A percentile compares a stretch with the other conserved stretches of the same genome.
Evolutionary conservation across 192 early-diverging fungal species (phyloP).

Genomic region (Backusella parvicylindrica): DNA sequence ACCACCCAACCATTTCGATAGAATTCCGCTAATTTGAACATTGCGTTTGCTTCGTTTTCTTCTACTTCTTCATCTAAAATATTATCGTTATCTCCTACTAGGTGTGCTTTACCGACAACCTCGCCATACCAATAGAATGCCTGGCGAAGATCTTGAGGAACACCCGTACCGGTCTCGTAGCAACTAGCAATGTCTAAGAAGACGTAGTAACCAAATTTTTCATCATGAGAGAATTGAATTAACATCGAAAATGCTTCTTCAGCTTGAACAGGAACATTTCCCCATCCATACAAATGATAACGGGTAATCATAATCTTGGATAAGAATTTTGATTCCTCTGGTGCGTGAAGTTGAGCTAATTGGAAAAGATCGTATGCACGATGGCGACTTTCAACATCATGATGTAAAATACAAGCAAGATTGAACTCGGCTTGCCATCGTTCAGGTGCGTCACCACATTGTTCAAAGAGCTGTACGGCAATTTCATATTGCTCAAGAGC

Average conservation of each 20-base stretch:
- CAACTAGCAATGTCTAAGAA: slow-evolving; percentile 29
- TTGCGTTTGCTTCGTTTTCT: slow-evolving; percentile 28
- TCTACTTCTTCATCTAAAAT: slow-evolving; percentile 26
- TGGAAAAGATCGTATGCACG: slow-evolving; percentile 14
- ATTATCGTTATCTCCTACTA: not conserved
- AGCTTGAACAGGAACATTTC: slow-evolving; percentile 13
- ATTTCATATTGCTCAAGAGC: slow-evolving; percentile 28
- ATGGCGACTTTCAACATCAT: slow-evolving; percentile 12
- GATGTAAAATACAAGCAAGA: slow-evolving; percentile 29
- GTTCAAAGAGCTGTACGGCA: slow-evolving; percentile 5
- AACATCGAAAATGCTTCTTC: slow-evolving; percentile 16
- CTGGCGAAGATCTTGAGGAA: slow-evolving; percentile 17
- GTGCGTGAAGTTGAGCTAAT: slow-evolving; percentile 20
- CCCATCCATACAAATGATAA: slow-evolving; percentile 36
- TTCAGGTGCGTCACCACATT: not conserved
- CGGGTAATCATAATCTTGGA: slow-evolving; percentile 25
- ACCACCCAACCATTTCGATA: slow-evolving; percentile 23
- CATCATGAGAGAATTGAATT: slow-evolving; percentile 16
- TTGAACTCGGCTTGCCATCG: slow-evolving; percentile 30
- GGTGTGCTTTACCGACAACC: not conserved
- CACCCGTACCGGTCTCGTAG: slow-evolving; percentile 30
- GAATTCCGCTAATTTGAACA: slow-evolving; percentile 29
- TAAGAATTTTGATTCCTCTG: not conserved
- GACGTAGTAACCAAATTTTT: slow-evolving; percentile 10
- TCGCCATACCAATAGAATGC: slow-evolving; percentile 31